Evolutionary conservation across 371 early-diverging fungal genomes (phyloP).

Genomic region (Rhizopus stolonifer): DNA sequence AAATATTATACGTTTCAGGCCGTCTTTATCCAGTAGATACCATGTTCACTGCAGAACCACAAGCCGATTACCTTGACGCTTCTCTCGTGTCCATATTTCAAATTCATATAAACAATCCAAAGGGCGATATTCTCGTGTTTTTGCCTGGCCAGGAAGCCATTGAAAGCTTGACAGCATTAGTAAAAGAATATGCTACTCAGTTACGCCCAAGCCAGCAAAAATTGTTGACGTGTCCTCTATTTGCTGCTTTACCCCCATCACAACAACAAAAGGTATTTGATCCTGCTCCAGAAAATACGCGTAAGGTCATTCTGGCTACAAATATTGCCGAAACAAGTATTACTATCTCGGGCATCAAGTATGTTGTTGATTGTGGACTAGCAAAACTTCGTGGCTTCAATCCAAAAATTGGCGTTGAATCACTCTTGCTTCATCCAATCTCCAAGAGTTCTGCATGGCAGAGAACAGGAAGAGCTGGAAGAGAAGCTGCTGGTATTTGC

Average conservation of each 20-base stretch:
- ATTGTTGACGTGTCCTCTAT: constrained; percentile 75
- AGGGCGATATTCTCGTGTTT: constrained; percentile 92
- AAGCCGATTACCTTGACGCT: constrained; percentile 90
- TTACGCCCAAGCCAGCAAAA: constrained; percentile 42
- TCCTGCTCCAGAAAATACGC: constrained; percentile 79
- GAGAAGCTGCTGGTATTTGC: constrained; percentile 56
- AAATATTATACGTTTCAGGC: constrained; percentile 79
- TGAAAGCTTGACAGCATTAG: constrained; percentile 81
- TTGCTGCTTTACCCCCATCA: constrained; percentile 91
- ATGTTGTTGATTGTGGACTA: constrained; percentile 98
- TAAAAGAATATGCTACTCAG: constrained; percentile 62
- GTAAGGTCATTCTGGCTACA: constrained; percentile 95
- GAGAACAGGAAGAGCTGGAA: constrained; percentile 89
- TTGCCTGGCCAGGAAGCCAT: constrained; percentile 92
- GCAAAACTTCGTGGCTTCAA: constrained; percentile 97
- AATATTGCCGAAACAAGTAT: constrained; percentile 99
- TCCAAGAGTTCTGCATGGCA: constrained; percentile 96
- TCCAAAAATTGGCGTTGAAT: constrained; percentile 91
- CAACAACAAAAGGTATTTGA: constrained; percentile 93
- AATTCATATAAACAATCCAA: constrained; percentile 82
- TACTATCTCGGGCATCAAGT: constrained; percentile 97
- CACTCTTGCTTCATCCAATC: constrained; percentile 83
- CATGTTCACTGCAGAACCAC: constrained; percentile 74
- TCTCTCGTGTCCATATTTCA: constrained; percentile 85
- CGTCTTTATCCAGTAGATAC: constrained; percentile 88